Evolutionary conservation across 148 eudicot genomes (phyloP).

Genomic region (Persicaria maculosa): DNA sequence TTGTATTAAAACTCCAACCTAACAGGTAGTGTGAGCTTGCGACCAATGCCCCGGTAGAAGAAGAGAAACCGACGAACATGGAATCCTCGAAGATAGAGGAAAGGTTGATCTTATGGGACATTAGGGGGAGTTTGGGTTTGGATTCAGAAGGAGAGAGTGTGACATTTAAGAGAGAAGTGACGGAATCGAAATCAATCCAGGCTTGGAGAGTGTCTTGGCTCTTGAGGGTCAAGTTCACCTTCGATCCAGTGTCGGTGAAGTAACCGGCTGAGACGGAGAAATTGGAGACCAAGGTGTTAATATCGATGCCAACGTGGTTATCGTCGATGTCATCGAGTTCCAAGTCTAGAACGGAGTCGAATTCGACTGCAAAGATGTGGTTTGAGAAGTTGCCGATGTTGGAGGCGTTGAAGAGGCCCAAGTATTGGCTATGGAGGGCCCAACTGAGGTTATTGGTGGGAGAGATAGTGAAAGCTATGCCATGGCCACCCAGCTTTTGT

Average conservation of each 20-base stretch:
- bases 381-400: too few species aligned
- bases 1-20: conserved; percentile 20
- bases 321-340: too few species aligned
- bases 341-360: too few species aligned
- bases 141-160: not conserved
- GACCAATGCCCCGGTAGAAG: conserved; percentile 15
- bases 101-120: conserved; percentile 11
- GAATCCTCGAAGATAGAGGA: not conserved
- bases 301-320: too few species aligned
- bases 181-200: conserved; percentile 20
- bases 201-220: not conserved
- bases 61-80: conserved; percentile 18
- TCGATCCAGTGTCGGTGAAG: not conserved
- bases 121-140: conserved; percentile 5
- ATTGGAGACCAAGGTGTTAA: too few species aligned
- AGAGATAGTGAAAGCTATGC: too few species aligned
- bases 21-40: conserved; percentile 14
- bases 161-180: conserved; percentile 1
- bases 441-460: not conserved
- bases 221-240: not conserved
- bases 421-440: not conserved
- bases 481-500: too few species aligned
- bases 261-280: too few species aligned
- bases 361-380: too few species aligned
- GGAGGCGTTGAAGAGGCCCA: too few species aligned